Evolutionary conservation across 768 basidiomycete species (phyloP), one percentile per base, ranked within the genome.

Genomic region (Sarcodon aspratus): DNA sequence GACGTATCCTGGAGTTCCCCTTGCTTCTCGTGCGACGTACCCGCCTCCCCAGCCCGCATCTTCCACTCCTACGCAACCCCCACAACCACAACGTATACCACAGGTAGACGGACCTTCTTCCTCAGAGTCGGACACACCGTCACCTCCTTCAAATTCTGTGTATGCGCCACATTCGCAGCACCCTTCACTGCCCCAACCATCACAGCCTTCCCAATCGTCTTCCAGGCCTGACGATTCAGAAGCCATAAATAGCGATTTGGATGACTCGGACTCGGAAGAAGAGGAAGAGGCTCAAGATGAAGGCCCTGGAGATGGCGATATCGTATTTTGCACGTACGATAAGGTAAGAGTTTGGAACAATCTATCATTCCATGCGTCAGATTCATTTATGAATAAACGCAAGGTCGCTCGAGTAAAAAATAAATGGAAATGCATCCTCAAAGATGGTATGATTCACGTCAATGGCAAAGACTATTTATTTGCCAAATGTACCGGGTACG

Each of bases 351-450:
- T 27, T 27, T 15, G 17, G 33, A 38, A 49, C 21, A 21, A 46
- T 33, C 40, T 47, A 33, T 40, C 21, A 17, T 11, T 27, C 54
- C 43, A 13, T 2, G 35, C 45, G 49, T 54, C 13, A 52, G 45
- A 13, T 11, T 27, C 36, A 10, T 36, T 18, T 36, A 1, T 27
- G n/a, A 5, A 38, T 37, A 15, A 49, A 49, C 27, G 40, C 33
- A 45, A 98, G 94, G 95, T 98, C 34, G 92, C 94, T 40, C 78
- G 96, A n/a, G 95, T 98, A 21, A 99, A 98, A 70, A 98, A 96
- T 70, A 99, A 98, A 70, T 99, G 96, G 96, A 99, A 98, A 72
- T 94, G 93, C 52, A 82, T 90, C 18, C 75, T 99, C 46, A 96
- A 96, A 67, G 96, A 98, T 55, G 96, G 96, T 3, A 91, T 98